Percentiles rank a stretch among this genome's conserved stretches.
These are phyloP conservation scores for Botryotinia narcissicola DNA, from an alignment of 2,329 filamentous ascomycete species.

Conservation along the genomic window DNA sequence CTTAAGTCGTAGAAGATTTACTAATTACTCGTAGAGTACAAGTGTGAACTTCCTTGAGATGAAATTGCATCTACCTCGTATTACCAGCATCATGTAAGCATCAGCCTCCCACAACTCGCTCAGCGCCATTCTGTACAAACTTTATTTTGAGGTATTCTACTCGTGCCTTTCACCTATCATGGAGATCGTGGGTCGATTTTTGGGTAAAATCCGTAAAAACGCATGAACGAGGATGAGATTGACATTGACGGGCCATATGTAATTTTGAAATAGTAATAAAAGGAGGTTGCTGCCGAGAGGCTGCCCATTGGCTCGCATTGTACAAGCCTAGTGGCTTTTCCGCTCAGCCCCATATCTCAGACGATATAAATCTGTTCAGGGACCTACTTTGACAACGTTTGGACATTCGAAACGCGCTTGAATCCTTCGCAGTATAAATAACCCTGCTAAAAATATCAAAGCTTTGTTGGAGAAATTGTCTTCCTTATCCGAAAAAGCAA, in stretches of 20 bases:
- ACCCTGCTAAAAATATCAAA: background rate
- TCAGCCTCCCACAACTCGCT: constrained; percentile 2
- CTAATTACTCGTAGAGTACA: background rate
- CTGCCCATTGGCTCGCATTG: background rate
- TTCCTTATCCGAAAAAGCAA: too few species aligned
- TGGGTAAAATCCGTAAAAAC: background rate
- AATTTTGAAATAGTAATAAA: background rate
- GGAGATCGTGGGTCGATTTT: background rate
- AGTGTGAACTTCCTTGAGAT: background rate
- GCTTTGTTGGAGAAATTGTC: background rate
- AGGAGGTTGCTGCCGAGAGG: background rate
- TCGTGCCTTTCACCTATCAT: background rate
- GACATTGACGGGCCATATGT: background rate
- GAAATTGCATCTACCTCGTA: background rate
- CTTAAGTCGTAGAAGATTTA: background rate
- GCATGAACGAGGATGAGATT: background rate
- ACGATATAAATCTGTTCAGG: background rate
- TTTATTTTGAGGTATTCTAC: background rate
- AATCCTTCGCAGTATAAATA: background rate
- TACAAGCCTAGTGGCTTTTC: background rate
- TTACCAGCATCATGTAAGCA: background rate
- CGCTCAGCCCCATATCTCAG: background rate
- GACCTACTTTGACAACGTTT: background rate
- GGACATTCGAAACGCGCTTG: background rate
- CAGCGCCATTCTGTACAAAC: background rate